Base-by-base conservation (phyloP, 805 yeast genomes). In the Starmera amethionina region DNA sequence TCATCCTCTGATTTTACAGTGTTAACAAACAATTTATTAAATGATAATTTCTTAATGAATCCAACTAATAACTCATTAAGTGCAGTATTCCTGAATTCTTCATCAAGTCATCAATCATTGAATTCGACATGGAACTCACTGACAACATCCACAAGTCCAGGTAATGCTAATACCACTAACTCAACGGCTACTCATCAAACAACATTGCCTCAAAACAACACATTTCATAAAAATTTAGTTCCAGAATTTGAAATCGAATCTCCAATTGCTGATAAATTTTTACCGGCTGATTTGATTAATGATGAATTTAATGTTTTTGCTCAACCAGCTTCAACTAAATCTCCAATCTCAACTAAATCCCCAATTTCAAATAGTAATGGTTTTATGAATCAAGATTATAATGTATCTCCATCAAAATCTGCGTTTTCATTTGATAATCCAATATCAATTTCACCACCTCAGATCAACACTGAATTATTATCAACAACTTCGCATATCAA, bases 271-370 rank as follows among this genome's bases (percentile, higher is more conserved):
- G 59, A 62, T 39, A 53, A 55, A 40, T 52, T 63, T 10, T 43
- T 65, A 14, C 71, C 70, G 3, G 52, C 68, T 3, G 50, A 61
- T 38, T 41, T 65, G 35, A 55, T 55, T 18, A 48, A 46, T 16
- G 58, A 55, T 11, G 59, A 51, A 32, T 35, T 52, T 4, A 30
- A 34, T 34, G 22, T 34, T 12, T 14, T 34, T 10, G 22, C 22
- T 4, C 15, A 22, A 36, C 32, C 32, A 8, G 5, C 5, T 7
- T n/a, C 32, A 30, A 30, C 8, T 30, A 30, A n/a, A 30, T 13
- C 15, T 4, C 32, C 32, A 8, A 14, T 30, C 5, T n/a, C 32
- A 30, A 30, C 8, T 30, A 30, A n/a, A 30, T 13, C 15, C 4
- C 32, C 32, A 30, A 30, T 4, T 30, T 13, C n/a, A 9, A 34